Evolutionary conservation across 768 basidiomycete genomes (phyloP), one percentile per base, ranked within the genome.

Genomic region (Exidia glandulosa): DNA sequence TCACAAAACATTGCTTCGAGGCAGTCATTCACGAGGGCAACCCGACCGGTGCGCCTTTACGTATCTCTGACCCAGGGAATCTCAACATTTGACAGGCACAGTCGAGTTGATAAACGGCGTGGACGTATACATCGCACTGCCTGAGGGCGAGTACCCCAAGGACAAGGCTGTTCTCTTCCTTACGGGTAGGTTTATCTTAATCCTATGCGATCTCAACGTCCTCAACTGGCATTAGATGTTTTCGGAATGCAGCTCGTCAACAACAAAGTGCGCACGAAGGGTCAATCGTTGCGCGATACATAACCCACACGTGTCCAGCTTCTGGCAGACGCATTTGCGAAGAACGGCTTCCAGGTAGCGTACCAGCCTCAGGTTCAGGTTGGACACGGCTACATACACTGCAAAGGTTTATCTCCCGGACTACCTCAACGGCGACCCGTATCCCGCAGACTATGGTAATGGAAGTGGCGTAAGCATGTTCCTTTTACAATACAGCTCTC

Each of bases 131-230:
- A 61, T 69, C 16, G 59, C 65, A 2, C 63, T 68, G 12, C 68
- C 68, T 32, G 36, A 64, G 25, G 66, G 63, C 54, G 62, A 65
- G 29, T 67, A 64, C n/a, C 63, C 68, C 59, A 66, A 67, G 62
- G 56, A 63, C n/a, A 69, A 69, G 62, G 70, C 67, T 3, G 50
- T 71, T 25, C 57, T 71, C 5, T 66, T 67, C 56, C 57, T 68
- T 54, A 65, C 63, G 41, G 70, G 66, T 64, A 16, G n/a, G n/a
- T n/a, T n/a, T n/a, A n/a, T n/a, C n/a, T n/a, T n/a, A 55, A 61
- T 59, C 6, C 12, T n/a, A n/a, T 2, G 47, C 25, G 12, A 47
- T 6, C 25, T 52, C 29, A 23, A 25, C 13, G 25, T 29, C 13
- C 36, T 2, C 23, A 2, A 10, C 13, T 6, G 16, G 19, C n/a